These are phyloP conservation scores for Phytophthora sansomeana DNA, from an alignment of 352 stramenopile genomes.

Conservation along the genomic window DNA sequence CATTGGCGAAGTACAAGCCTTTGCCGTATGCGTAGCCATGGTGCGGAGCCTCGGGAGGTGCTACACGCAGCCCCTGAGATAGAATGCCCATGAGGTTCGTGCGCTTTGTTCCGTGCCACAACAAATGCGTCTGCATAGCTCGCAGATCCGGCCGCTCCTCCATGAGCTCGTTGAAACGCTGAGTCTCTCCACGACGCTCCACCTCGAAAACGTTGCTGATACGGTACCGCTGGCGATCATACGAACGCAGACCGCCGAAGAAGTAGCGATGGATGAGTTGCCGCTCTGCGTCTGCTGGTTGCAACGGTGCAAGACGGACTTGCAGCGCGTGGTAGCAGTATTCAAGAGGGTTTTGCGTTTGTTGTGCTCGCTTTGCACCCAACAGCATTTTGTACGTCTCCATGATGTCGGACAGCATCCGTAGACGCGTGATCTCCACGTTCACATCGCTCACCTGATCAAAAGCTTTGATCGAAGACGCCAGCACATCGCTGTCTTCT, in stretches of 20 bases:
- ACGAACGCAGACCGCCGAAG: constrained; percentile 51
- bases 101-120: constrained; percentile 89
- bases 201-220: constrained; percentile 77
- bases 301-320: constrained; percentile 56
- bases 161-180: constrained; percentile 58
- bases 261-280: constrained; percentile 72
- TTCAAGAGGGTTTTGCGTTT: constrained; percentile 63
- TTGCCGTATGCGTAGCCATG: constrained; percentile 89
- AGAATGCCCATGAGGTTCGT: constrained; percentile 90
- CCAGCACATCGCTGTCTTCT: constrained; percentile 57
- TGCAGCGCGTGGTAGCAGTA: constrained; percentile 84
- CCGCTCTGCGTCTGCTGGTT: constrained; percentile 40
- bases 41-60: constrained; percentile 82
- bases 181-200: constrained; percentile 62
- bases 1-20: constrained; percentile 88
- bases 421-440: constrained; percentile 68
- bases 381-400: constrained; percentile 84
- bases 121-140: constrained; percentile 55
- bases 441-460: constrained; percentile 66
- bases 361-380: constrained; percentile 50
- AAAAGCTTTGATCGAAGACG: constrained; percentile 67
- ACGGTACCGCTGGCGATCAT: constrained; percentile 44
- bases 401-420: constrained; percentile 72
- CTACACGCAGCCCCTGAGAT: constrained; percentile 85
- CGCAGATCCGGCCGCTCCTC: constrained; percentile 45